These are phyloP conservation scores for Myxozyma neglecta DNA, from an alignment of 805 yeast species.

Conservation along the genomic window DNA sequence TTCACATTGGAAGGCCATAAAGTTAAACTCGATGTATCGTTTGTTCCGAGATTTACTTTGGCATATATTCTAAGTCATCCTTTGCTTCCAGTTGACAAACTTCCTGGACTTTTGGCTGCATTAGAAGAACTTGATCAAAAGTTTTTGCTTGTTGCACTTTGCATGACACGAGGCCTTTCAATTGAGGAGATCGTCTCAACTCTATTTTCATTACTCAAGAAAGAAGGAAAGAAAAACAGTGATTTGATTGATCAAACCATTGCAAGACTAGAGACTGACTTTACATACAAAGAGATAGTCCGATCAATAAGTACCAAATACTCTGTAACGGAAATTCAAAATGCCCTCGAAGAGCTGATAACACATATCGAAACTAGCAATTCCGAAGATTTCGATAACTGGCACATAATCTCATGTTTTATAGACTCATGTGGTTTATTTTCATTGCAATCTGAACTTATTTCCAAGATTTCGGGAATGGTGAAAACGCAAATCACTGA, in stretches of 20 bases:
- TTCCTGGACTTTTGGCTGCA: conserved; percentile 55
- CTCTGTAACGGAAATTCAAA: conserved; percentile 6
- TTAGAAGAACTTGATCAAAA: not conserved
- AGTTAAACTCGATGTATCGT: conserved; percentile 32
- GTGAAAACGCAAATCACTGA: conserved; percentile 16
- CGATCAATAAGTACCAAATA: not conserved
- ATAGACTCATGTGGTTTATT: conserved; percentile 25
- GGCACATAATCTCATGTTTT: conserved; percentile 24
- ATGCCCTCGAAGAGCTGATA: conserved; percentile 2
- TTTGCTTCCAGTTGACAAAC: conserved; percentile 63
- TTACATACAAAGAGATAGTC: conserved; percentile 16
- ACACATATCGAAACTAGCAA: not conserved
- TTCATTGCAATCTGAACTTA: conserved; percentile 7
- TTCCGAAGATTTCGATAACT: not conserved
- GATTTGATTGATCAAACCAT: not conserved
- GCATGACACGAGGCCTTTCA: conserved; percentile 4
- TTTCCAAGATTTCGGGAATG: conserved; percentile 3
- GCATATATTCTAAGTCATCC: conserved; percentile 85
- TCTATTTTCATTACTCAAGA: not conserved
- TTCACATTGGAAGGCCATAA: conserved; percentile 32
- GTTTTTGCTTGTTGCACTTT: conserved; percentile 1
- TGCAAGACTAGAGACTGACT: conserved; percentile 9
- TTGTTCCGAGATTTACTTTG: conserved; percentile 55
- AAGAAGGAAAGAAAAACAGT: not conserved
- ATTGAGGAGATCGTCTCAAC: not conserved